phyloP scores from a whole-genome alignment of 176 grass and related monocot species.

The Alloteropsis semialata region DNA sequence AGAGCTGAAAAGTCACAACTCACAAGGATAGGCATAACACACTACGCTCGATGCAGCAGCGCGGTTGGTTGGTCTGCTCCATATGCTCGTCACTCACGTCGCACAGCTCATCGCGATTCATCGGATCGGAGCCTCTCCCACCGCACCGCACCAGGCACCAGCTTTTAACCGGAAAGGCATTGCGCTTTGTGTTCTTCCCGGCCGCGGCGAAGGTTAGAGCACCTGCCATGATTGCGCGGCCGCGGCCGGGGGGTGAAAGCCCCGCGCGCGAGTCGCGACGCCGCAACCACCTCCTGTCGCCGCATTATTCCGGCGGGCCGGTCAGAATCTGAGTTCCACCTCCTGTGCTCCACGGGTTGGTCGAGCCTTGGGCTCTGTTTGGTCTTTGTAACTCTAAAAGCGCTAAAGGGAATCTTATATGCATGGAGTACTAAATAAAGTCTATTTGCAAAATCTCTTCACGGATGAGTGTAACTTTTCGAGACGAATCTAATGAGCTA shows the following conservation, averaged over 20 bases:
- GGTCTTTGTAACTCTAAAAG: too few species aligned
- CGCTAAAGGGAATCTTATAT: too few species aligned
- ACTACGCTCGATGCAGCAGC: neutral
- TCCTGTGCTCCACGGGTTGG: too few species aligned
- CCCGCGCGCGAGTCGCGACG: too few species aligned
- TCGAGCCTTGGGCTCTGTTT: too few species aligned
- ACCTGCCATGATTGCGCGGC: conserved; percentile 9
- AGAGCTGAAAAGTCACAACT: neutral
- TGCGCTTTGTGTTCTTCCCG: conserved; percentile 17
- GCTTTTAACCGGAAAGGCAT: conserved; percentile 10
- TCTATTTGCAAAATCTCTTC: too few species aligned
- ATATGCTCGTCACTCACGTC: neutral
- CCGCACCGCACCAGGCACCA: conserved; percentile 5
- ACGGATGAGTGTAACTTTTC: too few species aligned
- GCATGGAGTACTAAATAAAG: too few species aligned
- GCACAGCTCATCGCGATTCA: conserved; percentile 21
- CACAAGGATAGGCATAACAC: neutral
- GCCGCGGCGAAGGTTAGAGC: neutral
- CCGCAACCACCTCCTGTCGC: conserved; percentile 14
- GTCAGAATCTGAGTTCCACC: neutral
- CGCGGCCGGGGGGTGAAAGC: too few species aligned
- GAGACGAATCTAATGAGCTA: too few species aligned
- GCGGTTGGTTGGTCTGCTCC: neutral
- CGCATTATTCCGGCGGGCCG: neutral
- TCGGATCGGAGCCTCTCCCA: neutral